These are phyloP conservation scores for Neophaeococcomyces mojaviensis DNA, from an alignment of 2,329 filamentous ascomycete genomes.

Conservation along the genomic window DNA sequence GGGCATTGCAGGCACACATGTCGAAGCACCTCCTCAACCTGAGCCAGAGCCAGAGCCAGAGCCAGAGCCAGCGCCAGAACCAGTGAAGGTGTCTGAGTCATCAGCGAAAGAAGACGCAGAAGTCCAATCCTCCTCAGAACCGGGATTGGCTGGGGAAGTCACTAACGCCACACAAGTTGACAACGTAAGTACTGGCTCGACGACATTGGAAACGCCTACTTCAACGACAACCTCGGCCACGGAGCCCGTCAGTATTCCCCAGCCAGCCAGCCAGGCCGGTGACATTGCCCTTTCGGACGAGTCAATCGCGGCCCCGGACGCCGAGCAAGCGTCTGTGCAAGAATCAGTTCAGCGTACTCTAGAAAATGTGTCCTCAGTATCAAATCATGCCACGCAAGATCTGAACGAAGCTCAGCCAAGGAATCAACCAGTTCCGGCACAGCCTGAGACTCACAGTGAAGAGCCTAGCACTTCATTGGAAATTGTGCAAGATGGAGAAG, in stretches of 20 bases:
- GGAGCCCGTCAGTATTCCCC: neutral
- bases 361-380: constrained; percentile 1
- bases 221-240: neutral
- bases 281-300: constrained; percentile 2
- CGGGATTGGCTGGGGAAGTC: too few species aligned
- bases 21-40: neutral
- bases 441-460: too few species aligned
- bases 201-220: neutral
- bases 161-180: neutral
- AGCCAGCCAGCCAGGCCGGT: neutral
- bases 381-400: constrained; percentile 3
- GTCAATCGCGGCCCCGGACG: constrained; percentile 13
- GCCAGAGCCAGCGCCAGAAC: too few species aligned
- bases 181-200: constrained; percentile 3
- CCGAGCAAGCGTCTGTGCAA: constrained; percentile 19
- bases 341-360: constrained; percentile 15
- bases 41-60: neutral
- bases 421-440: constrained; percentile 14
- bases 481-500: too few species aligned
- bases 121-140: neutral
- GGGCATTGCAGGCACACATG: neutral
- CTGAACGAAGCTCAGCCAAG: constrained; percentile 8
- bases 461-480: too few species aligned
- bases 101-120: neutral
- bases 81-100: neutral